Evolutionary conservation across 805 yeast genomes (phyloP), one percentile per base, ranked within the genome.

Genomic region (Hanseniaspora singularis): DNA sequence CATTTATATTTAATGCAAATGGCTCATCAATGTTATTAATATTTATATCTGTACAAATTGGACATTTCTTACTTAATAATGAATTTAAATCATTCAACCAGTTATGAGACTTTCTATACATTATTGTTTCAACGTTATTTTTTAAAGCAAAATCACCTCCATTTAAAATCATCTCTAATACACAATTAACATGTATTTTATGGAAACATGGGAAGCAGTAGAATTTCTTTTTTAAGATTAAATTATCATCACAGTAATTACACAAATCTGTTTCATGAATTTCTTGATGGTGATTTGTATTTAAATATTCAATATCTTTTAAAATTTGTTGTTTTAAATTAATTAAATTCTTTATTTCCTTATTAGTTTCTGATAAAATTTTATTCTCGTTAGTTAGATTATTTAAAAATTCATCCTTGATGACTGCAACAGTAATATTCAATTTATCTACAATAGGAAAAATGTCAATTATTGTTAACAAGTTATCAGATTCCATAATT

Each of bases 151-250:
- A 79, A 53, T 85, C 86, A 37, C 77, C 77, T 26, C 81, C 77
- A 30, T 68, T 67, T 44, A 80, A 57, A 28, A 81, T 74, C 32
- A 66, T 66, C 49, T 74, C 72, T 6, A 81, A 73, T n/a, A 86
- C 61, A 64, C 98, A 92, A 58, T 87, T 95, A 43, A 78, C 79
- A 58, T 92, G 97, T 64, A 84, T 82, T 4, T 84, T 76, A 60
- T 92, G 98, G 49, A 74, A 81, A 59, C 98, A 92, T 0, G 96
- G 96, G 57, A 85, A 92, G 4, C 79, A 76, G 46, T 79, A 71
- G 54, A 87, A 87, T 57, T 77, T 81, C 49, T 86, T 73, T 3
- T 79, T 73, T 2, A 85, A 71, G 38, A 89, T 65, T 8, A 92
- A 71, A 53, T 72, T 72, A n/a, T 68, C 64, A 61, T 97, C 89